Conservation (phyloP, 352 stramenopile genomes). For the Globisporangium megalacanthum region DNA sequence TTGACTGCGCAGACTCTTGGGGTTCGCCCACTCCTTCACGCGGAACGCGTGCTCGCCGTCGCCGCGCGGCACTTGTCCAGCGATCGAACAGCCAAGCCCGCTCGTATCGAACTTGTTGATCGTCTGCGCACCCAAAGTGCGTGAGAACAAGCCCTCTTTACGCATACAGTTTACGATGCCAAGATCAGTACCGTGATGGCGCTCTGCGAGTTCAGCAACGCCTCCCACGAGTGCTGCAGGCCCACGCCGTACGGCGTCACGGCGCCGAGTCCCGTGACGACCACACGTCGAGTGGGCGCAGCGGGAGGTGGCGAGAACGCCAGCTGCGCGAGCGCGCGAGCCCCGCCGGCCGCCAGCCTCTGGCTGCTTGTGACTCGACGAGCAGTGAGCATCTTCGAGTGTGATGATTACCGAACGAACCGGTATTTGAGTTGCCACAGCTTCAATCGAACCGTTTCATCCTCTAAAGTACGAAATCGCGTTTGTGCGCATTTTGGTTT, state of each 20-base stretch:
- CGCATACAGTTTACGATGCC: neutral
- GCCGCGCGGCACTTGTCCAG: constrained; percentile 58
- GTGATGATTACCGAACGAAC: too few relatives aligned
- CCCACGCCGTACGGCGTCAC: constrained; percentile 90
- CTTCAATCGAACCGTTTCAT: too few relatives aligned
- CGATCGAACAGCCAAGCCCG: constrained; percentile 65
- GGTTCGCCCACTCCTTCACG: constrained; percentile 63
- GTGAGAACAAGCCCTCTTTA: neutral
- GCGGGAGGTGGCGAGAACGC: constrained; percentile 56
- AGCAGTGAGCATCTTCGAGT: too few relatives aligned
- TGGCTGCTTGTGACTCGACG: too few relatives aligned
- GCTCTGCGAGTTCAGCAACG: constrained; percentile 69
- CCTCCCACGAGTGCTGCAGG: constrained; percentile 75
- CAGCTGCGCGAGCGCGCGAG: constrained; percentile 51
- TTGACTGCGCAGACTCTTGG: constrained; percentile 61
- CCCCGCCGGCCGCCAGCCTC: too few relatives aligned
- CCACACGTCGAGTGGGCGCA: constrained; percentile 71
- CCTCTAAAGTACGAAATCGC: too few relatives aligned
- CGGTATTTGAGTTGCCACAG: too few relatives aligned
- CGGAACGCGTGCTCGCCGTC: constrained; percentile 47
- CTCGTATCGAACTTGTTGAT: constrained; percentile 52
- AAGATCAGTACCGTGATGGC: constrained; percentile 49
- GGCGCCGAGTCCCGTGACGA: constrained; percentile 89
- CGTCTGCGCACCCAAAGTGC: constrained; percentile 19
- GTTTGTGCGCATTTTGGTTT: too few relatives aligned